Evolutionary conservation across 306 rosid species (phyloP).

Genomic region (Cotoneaster glaucophyllus): DNA sequence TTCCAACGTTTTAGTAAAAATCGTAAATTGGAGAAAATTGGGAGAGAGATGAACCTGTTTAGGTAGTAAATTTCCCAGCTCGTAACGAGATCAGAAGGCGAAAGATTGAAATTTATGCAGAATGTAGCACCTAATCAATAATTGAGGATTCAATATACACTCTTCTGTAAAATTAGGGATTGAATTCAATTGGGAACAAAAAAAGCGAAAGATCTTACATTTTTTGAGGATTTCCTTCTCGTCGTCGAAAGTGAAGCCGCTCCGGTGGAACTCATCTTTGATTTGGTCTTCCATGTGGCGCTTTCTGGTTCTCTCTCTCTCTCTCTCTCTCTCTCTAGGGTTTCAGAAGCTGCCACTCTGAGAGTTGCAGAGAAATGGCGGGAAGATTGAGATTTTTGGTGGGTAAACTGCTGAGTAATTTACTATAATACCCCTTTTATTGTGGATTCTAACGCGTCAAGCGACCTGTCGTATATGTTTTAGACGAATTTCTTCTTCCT

Average conservation of each 20-base stretch:
- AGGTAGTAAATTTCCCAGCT: slow-evolving; percentile 91
- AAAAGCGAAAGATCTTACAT: slow-evolving; percentile 42
- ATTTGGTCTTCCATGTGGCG: slow-evolving; percentile 73
- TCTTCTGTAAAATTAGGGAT: not conserved
- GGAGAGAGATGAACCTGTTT: slow-evolving; percentile 51
- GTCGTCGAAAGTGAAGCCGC: slow-evolving; percentile 50
- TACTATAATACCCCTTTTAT: not conserved
- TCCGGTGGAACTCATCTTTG: slow-evolving; percentile 48
- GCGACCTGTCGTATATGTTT: not conserved
- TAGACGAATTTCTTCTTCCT: not conserved
- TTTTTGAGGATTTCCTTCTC: slow-evolving; percentile 65
- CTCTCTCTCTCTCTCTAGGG: slow-evolving; percentile 38
- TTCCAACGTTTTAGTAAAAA: not conserved
- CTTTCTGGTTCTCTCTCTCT: slow-evolving; percentile 7
- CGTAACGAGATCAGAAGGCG: slow-evolving; percentile 72
- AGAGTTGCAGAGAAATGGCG: slow-evolving; percentile 45
- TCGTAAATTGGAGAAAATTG: not conserved
- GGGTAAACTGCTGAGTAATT: not conserved
- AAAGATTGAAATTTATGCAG: slow-evolving; percentile 66
- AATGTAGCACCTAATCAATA: slow-evolving; percentile 50
- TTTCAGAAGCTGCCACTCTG: slow-evolving; percentile 25
- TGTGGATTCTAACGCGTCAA: not conserved
- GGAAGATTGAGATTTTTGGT: slow-evolving; percentile 29
- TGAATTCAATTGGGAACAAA: not conserved
- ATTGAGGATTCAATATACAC: not conserved